A percentile compares a stretch with the other conserved stretches of the same genome.
Conservation (phyloP, 306 rosid genomes). For the Fragaria vesca region DNA sequence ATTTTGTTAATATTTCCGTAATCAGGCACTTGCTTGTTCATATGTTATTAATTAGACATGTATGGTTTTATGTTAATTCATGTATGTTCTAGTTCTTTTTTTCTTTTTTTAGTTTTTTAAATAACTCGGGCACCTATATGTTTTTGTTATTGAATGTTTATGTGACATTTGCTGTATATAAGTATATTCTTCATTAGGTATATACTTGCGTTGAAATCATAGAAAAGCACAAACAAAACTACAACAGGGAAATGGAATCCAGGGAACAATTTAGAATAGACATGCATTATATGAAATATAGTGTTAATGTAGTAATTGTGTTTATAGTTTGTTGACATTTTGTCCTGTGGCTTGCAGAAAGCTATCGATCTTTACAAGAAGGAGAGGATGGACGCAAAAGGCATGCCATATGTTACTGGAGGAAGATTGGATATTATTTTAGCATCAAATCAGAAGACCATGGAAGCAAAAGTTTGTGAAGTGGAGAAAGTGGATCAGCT, state of each 20-base stretch:
- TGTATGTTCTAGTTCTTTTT: background rate
- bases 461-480: conserved; percentile 39
- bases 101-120: background rate
- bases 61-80: background rate
- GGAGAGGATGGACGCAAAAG: conserved; percentile 54
- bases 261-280: background rate
- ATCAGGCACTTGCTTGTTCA: background rate
- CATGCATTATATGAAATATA: background rate
- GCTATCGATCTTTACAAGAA: conserved; percentile 79
- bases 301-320: background rate
- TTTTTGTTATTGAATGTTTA: background rate
- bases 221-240: background rate
- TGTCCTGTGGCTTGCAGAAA: conserved; percentile 54
- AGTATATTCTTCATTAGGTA: background rate
- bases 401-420: conserved; percentile 24
- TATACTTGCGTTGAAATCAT: background rate
- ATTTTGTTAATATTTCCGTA: background rate
- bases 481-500: conserved; percentile 41
- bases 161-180: background rate
- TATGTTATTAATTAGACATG: background rate
- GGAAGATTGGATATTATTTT: conserved; percentile 43
- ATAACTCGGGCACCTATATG: background rate
- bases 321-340: conserved; percentile 9
- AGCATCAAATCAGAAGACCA: conserved; percentile 37
- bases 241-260: background rate